Evolutionary conservation across 2,329 filamentous ascomycete genomes (phyloP), one percentile per base, ranked within the genome.

Genomic region (Penicillium nordicum): DNA sequence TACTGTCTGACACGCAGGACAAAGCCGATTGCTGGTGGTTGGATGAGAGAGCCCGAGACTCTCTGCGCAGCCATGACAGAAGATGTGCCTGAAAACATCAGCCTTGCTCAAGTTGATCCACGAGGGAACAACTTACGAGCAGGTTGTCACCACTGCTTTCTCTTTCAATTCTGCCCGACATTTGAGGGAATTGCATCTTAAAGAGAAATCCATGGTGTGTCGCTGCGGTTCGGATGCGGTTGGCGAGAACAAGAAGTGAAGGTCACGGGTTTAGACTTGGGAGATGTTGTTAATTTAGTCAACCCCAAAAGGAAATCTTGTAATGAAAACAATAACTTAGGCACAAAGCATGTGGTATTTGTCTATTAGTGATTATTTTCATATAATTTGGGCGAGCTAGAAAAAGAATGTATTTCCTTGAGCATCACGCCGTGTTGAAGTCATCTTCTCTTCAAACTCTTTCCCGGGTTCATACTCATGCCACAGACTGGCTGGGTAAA

Each of bases 321-420:
- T 32, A 14, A 50, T 43, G 2, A n/a, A n/a, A 32, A 10, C 30
- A 32, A 23, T 27, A n/a, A 27, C 37, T 18, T 44, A 36, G 53
- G 42, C 27, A 43, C 21, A 37, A 46, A 50, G 48, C 23, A 51
- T 42, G 45, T 40, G 50, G 45, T 56, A 57, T 46, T 53, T 49
- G 53, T 53, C 42, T 27, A 46, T 54, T 61, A 57, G 30, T 57
- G 48, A 55, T 58, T 63, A 58, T 59, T 40, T 55, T 51, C 44
- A 30, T 51, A 37, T 30, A 25, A 38, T 9, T n/a, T 23, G 18
- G 27, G 50, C 32, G 11, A 43, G 32, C 57, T 60, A 72, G 72
- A 92, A 93, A 80, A 99, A 99, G 74, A 97, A 97, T 0, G 90
- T 86, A 74, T 99, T 99, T 12, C 94, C 94, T 53, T 91, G 87